Evolutionary conservation across 257 asterid genomes (phyloP).

Genomic region (Sherardia arvensis): DNA sequence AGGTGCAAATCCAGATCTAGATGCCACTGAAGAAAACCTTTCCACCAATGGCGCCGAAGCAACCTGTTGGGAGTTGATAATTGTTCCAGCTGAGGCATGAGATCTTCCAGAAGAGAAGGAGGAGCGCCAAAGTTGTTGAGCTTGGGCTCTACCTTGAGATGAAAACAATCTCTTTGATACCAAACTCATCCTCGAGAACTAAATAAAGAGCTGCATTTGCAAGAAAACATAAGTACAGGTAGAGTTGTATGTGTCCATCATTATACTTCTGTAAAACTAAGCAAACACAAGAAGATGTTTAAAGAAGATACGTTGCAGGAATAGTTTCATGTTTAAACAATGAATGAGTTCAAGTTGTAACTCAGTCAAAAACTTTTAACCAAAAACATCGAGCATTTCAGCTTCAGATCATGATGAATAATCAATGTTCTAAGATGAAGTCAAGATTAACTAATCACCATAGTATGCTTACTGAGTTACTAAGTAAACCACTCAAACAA

Average conservation of each 20-base stretch:
- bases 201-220: neutral
- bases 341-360: neutral
- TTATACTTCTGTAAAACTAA: neutral
- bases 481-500: no score
- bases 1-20: slow-evolving; percentile 1
- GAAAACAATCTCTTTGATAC: neutral
- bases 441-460: no score
- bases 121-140: neutral
- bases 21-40: neutral
- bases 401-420: neutral
- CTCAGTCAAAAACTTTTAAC: neutral
- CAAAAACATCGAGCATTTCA: neutral
- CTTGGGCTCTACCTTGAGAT: neutral
- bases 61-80: neutral
- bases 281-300: neutral
- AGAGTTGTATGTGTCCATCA: neutral
- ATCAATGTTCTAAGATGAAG: no score
- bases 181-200: neutral
- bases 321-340: neutral
- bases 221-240: neutral
- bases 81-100: neutral
- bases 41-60: neutral
- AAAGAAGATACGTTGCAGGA: neutral
- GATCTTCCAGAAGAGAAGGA: neutral
- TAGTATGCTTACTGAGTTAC: no score